phyloP scores from a whole-genome alignment of 495 filamentous ascomycete species.

The Neurospora sp. region DNA sequence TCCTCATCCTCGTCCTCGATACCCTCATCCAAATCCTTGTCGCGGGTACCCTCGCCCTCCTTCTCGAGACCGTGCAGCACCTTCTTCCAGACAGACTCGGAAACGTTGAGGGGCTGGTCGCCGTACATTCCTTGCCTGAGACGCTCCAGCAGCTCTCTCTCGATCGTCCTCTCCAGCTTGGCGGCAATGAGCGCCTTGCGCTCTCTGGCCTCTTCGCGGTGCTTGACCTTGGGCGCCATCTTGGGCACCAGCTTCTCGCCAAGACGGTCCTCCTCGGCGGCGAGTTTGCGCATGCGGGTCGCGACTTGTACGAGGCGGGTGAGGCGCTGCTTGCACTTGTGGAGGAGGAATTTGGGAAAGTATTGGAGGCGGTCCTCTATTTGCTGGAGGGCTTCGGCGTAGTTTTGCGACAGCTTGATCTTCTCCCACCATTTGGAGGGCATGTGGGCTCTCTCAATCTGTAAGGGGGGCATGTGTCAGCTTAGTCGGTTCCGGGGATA shows the following conservation, averaged over 20 bases:
- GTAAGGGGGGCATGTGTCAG: not conserved
- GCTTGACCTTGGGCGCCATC: conserved; percentile 83
- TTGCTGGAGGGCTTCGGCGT: conserved; percentile 71
- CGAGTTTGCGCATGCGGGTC: conserved; percentile 73
- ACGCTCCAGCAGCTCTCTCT: conserved; percentile 88
- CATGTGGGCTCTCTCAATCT: conserved; percentile 71
- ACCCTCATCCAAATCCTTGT: conserved; percentile 78
- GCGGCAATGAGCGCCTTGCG: conserved; percentile 88
- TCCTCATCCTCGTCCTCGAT: conserved; percentile 74
- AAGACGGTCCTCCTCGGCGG: conserved; percentile 80
- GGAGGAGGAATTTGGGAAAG: conserved; percentile 91
- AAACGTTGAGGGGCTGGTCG: conserved; percentile 86
- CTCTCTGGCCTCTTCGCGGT: conserved; percentile 83
- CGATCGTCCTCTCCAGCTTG: conserved; percentile 92
- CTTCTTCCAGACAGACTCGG: conserved; percentile 94
- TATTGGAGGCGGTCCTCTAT: conserved; percentile 84
- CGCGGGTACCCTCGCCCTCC: conserved; percentile 70
- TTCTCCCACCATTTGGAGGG: conserved; percentile 92
- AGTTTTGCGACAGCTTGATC: conserved; percentile 82
- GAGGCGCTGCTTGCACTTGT: conserved; percentile 96
- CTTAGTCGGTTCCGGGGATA: not conserved
- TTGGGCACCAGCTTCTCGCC: conserved; percentile 85
- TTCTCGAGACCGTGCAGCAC: conserved; percentile 84
- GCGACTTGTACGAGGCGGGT: conserved; percentile 89
- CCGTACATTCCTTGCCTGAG: conserved; percentile 90